phyloP scores from a whole-genome alignment of 2,329 filamentous ascomycete genomes.

The Cadophora sp. region DNA sequence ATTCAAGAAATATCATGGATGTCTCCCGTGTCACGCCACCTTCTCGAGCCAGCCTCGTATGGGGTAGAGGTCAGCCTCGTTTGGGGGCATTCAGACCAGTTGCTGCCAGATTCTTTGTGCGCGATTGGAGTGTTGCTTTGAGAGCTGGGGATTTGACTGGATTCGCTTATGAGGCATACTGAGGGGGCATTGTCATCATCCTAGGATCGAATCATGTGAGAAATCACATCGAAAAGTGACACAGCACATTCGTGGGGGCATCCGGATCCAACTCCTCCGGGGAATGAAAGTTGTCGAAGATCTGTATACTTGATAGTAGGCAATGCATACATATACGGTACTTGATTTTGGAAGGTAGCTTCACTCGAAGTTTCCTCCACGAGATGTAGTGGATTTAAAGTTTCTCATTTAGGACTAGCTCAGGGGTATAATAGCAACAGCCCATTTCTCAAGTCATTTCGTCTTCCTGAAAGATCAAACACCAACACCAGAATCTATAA shows the following conservation, averaged over 20 bases:
- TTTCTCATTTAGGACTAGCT: conserved; percentile 15
- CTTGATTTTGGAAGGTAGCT: background rate
- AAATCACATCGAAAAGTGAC: background rate
- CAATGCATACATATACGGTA: background rate
- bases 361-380: background rate
- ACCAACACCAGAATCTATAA: conserved; percentile 3
- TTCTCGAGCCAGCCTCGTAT: conserved; percentile 21
- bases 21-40: conserved; percentile 22
- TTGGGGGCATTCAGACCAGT: background rate
- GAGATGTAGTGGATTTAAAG: conserved; percentile 1
- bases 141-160: background rate
- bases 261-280: background rate
- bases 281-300: background rate
- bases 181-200: background rate
- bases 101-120: background rate
- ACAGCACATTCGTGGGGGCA: background rate
- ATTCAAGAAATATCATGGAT: background rate
- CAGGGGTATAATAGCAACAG: conserved; percentile 14
- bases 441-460: background rate
- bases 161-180: background rate
- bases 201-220: background rate
- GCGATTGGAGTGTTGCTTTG: background rate
- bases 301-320: background rate
- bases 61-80: conserved; percentile 9
- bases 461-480: background rate